Percentiles rank a stretch among this genome's conserved stretches.
Evolutionary conservation across 2,329 filamentous ascomycete species (phyloP).

Genomic region (Cladorrhinum sp.): DNA sequence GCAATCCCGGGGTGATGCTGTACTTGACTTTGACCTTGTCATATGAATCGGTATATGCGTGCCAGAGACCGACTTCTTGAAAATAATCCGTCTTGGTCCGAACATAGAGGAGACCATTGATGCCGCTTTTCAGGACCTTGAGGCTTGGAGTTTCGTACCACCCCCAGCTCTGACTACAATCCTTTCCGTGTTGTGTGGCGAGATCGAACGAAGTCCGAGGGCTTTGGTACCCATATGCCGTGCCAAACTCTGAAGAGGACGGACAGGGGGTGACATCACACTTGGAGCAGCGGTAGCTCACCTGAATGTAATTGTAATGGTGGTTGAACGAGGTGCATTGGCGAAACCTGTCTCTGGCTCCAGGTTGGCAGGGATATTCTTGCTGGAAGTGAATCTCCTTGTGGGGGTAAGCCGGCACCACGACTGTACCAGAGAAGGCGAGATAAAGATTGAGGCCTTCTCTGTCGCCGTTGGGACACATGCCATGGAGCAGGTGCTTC

Average conservation of each 20-base stretch:
- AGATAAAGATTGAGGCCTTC: neutral
- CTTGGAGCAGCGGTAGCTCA: slow-evolving; percentile 5
- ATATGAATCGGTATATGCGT: neutral
- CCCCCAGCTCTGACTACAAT: slow-evolving; percentile 1
- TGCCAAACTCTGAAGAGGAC: neutral
- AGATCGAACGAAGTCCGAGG: neutral
- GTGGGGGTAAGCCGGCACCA: neutral
- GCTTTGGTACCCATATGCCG: neutral
- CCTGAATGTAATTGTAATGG: neutral
- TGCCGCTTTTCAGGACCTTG: neutral
- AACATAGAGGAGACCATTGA: neutral
- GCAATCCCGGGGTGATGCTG: neutral
- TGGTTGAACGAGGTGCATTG: neutral
- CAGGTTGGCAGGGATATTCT: slow-evolving; percentile 2
- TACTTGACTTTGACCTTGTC: slow-evolving; percentile 1
- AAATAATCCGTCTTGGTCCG: neutral
- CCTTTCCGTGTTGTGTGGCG: neutral
- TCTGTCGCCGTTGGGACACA: slow-evolving; percentile 6
- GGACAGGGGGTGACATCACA: neutral
- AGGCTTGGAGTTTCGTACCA: slow-evolving; percentile 1
- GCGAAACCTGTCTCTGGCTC: neutral
- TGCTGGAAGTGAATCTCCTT: slow-evolving; percentile 1
- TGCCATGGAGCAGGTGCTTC: neutral
- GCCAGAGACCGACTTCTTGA: neutral
- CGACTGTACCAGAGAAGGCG: neutral